Conservation (phyloP, 805 yeast species). For the Barnettozyma salicaria region DNA sequence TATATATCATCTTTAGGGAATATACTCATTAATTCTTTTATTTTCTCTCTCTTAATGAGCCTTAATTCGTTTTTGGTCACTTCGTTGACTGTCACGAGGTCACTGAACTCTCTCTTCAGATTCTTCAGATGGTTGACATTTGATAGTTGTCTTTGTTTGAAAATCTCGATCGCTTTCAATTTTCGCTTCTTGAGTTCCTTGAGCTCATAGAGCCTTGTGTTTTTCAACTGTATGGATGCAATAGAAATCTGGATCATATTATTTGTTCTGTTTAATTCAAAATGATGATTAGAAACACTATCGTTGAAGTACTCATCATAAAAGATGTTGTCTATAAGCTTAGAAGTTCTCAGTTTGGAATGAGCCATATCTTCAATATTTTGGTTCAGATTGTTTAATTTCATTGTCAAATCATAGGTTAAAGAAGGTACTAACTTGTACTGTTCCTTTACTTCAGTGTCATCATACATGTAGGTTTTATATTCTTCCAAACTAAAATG, state of each 20-base stretch:
- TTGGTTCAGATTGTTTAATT: constrained; percentile 32
- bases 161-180: constrained; percentile 4
- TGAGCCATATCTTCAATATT: constrained; percentile 31
- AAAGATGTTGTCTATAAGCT: constrained; percentile 11
- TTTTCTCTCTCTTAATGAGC: constrained; percentile 18
- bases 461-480: constrained; percentile 5
- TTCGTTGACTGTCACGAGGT: constrained; percentile 12
- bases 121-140: neutral
- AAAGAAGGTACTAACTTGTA: constrained; percentile 21
- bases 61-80: constrained; percentile 14
- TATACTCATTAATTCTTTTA: constrained; percentile 23
- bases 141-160: constrained; percentile 1
- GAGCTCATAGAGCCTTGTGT: constrained; percentile 13
- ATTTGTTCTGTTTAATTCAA: constrained; percentile 7
- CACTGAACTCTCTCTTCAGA: constrained; percentile 16
- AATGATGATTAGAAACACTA: constrained; percentile 10
- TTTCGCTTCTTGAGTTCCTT: constrained; percentile 9
- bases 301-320: constrained; percentile 6
- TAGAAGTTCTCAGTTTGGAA: constrained; percentile 17
- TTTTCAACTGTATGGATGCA: constrained; percentile 6
- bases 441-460: constrained; percentile 2
- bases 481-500: constrained; percentile 11
- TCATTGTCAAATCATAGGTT: constrained; percentile 38
- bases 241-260: constrained; percentile 9
- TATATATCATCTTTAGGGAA: constrained; percentile 29